Percentiles rank a stretch among this genome's conserved stretches.
These are phyloP conservation scores for Sarocladiaceae sp. DNA, from an alignment of 2,329 filamentous ascomycete genomes.

Conservation along the genomic window DNA sequence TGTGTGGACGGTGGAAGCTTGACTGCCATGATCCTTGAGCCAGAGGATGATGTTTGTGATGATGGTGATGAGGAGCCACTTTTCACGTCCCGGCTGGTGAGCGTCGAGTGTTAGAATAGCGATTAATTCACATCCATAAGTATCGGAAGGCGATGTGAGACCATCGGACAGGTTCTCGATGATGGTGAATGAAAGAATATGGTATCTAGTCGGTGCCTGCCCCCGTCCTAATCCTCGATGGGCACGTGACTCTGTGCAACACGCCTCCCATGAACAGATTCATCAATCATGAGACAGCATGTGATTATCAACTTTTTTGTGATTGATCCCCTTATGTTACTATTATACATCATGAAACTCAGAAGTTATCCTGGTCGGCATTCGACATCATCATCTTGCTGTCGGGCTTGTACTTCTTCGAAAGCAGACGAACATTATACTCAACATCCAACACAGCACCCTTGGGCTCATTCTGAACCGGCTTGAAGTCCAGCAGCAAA, in stretches of 20 bases:
- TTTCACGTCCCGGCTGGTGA: too few species aligned
- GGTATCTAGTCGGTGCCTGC: too few species aligned
- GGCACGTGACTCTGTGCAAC: too few species aligned
- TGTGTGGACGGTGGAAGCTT: background rate
- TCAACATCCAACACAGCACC: conserved; percentile 31
- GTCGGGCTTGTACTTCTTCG: conserved; percentile 37
- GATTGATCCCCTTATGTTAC: background rate
- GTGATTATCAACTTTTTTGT: background rate
- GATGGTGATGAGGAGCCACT: too few species aligned
- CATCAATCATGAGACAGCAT: too few species aligned
- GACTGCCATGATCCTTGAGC: background rate
- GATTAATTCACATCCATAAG: too few species aligned
- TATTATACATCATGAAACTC: conserved; percentile 2
- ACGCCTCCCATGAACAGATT: too few species aligned
- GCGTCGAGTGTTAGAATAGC: too few species aligned
- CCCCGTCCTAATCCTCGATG: too few species aligned
- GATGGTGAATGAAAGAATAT: too few species aligned
- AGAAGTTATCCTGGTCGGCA: conserved; percentile 22
- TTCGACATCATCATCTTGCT: conserved; percentile 8
- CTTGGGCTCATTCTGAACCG: conserved; percentile 32
- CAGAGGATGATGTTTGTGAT: background rate
- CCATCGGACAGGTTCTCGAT: too few species aligned
- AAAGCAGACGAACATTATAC: conserved; percentile 39
- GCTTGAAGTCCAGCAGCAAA: conserved; percentile 45
- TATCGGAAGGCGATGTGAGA: too few species aligned